Evolutionary conservation across 2,329 filamentous ascomycete species (phyloP), one percentile per base, ranked within the genome.

Genomic region (Botrytis paeoniae): DNA sequence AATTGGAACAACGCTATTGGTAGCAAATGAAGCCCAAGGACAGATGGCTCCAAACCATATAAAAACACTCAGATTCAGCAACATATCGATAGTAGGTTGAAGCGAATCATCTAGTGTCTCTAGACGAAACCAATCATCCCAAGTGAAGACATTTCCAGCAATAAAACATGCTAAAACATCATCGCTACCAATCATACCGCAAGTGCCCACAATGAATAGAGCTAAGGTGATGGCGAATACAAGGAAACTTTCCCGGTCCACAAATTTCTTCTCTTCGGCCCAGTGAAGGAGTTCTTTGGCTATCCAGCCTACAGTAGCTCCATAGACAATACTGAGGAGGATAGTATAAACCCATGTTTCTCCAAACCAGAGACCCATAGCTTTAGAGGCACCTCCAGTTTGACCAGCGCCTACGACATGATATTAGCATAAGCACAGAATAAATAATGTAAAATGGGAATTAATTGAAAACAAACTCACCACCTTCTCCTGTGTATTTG

Each of bases 11-110:
- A 96, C 86, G 14, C 84, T 80, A 80, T 93, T 95, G 22, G 85
- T 77, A 0, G 86, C 82, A 76, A 98, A 97, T 39, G 83, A 84
- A 7, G 84, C 81, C 95, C 95, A 98, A 0, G 95, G 95, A 73
- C 92, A 93, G 18, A 95, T 89, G 0, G 93, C 93, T 5, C 94
- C 94, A 78, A 93, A 95, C 94, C 94, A 98, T 82, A 97, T 89
- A 81, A 98, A 98, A 57, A 98, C 88, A 29, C 91, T 86, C 20
- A 80, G 51, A 80, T 98, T 98, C 73, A 98, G 90, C 2, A 98
- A 86, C 94, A 97, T 97, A 81, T 98, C 94, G 63, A 98, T 92
- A 0, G 94, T 97, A 0, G 94, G 94, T 80, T 98, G 94, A n/a
- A 98, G 87, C 2, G 93, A 95, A 81, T 98, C 95, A 77, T 97